Evolutionary conservation across 2,329 filamentous ascomycete species (phyloP), one percentile per base, ranked within the genome.

Genomic region (Colletotrichum orchidophilum): DNA sequence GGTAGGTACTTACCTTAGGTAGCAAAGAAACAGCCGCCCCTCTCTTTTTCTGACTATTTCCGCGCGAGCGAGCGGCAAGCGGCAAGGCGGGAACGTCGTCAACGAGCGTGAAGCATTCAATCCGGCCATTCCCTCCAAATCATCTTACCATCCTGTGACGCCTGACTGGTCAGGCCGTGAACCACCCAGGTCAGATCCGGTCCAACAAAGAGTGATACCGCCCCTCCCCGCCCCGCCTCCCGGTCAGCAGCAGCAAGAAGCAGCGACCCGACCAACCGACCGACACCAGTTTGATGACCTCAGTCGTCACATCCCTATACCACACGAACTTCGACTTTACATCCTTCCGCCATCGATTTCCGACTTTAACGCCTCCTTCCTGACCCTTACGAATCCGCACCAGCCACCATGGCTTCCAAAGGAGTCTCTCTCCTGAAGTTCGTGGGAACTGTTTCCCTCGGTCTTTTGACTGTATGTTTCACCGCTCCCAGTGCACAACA

Each of bases 381-480:
- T 9, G 29, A 29, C 8, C 21, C 27, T 42, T 46, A 27, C 33
- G 33, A 63, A 65, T 52, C 27, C 62, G 33, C 59, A 27, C 66
- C 69, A 63, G 71, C 69, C 72, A 75, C 79, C 81, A 93, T 94
- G 89, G 87, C 90, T 76, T 90, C 88, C 76, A 90, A 87, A 77
- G 90, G 91, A 78, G 87, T 97, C 78, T 91, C 94, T 66, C 84
- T 93, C 81, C 90, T 93, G 84, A 98, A 98, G 85, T 97, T 98
- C 81, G 93, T 98, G 75, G 96, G 96, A 78, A 97, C 94, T 62
- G 90, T 97, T 75, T 96, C 93, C 77, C 88, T 98, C 69, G 96
- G 96, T 74, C 88, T 98, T 68, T 84, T 97, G 81, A 97, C 95
- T 71, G 95, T 97, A 89, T 78, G 92, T 86, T 53, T 58, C 46